These are phyloP conservation scores for Phaeolepiota aurea DNA, from an alignment of 768 basidiomycete genomes.

Conservation along the genomic window DNA sequence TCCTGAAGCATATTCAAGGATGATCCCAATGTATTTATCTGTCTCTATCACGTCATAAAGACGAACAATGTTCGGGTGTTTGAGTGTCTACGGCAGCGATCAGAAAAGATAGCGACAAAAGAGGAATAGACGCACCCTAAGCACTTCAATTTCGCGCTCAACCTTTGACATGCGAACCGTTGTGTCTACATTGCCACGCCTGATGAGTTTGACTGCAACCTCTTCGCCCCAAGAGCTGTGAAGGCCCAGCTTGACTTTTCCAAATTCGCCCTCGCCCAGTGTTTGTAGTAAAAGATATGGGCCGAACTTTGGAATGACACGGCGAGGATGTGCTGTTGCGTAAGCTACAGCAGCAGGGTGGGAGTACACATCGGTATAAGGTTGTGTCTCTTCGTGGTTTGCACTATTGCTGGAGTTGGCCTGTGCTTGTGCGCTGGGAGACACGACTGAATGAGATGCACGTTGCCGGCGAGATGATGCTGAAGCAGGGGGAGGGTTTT, in stretches of 20 bases:
- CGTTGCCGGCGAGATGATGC: constrained; percentile 43
- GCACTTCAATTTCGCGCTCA: constrained; percentile 94
- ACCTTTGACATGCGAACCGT: constrained; percentile 88
- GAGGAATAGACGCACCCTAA: constrained; percentile 58
- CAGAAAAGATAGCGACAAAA: constrained; percentile 7
- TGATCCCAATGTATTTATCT: constrained; percentile 99
- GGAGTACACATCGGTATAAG: constrained; percentile 68
- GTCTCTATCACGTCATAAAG: constrained; percentile 99
- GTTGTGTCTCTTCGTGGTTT: constrained; percentile 17
- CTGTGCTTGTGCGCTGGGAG: constrained; percentile 17
- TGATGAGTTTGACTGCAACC: constrained; percentile 96
- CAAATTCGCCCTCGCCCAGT: constrained; percentile 96
- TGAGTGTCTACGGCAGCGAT: constrained; percentile 57
- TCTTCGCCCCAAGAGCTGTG: constrained; percentile 93
- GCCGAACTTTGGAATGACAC: constrained; percentile 90
- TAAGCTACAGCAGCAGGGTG: constrained; percentile 85
- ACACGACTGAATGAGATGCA: constrained; percentile 66
- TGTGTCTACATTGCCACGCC: constrained; percentile 86
- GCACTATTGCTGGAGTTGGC: constrained; percentile 17
- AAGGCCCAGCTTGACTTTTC: constrained; percentile 96
- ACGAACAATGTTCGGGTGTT: constrained; percentile 97
- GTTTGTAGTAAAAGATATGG: constrained; percentile 95
- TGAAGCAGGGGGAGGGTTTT: constrained; percentile 18
- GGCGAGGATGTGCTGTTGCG: constrained; percentile 70
- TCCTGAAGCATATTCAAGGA: constrained; percentile 96